Evolutionary conservation across 495 filamentous ascomycete genomes (phyloP).

Genomic region (Xylaria palmicola): DNA sequence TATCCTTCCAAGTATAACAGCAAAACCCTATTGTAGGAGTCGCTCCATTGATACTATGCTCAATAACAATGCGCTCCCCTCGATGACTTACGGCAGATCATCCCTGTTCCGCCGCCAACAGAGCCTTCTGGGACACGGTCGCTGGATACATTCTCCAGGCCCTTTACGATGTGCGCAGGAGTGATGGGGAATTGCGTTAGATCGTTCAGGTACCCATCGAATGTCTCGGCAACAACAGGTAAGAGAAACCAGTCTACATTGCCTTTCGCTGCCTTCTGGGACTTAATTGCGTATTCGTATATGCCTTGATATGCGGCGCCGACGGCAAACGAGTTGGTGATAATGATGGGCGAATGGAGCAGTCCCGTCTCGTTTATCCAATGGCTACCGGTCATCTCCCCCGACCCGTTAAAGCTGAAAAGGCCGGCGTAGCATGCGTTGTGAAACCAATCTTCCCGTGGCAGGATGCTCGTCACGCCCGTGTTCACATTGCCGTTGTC

Average conservation of each 20-base stretch:
- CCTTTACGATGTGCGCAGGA: slow-evolving; percentile 42
- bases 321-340: slow-evolving; percentile 52
- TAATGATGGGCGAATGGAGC: slow-evolving; percentile 48
- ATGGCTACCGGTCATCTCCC: slow-evolving; percentile 53
- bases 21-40: background rate
- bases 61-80: background rate
- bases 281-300: slow-evolving; percentile 46
- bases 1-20: background rate
- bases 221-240: slow-evolving; percentile 55
- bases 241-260: slow-evolving; percentile 47
- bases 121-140: slow-evolving; percentile 49
- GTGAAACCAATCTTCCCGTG: slow-evolving; percentile 47
- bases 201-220: slow-evolving; percentile 50
- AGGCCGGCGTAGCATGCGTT: slow-evolving; percentile 49
- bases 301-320: slow-evolving; percentile 49
- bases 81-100: slow-evolving; percentile 38
- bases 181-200: slow-evolving; percentile 41
- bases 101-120: slow-evolving; percentile 54
- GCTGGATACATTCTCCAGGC: slow-evolving; percentile 40
- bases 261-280: slow-evolving; percentile 33
- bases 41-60: background rate
- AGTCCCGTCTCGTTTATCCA: slow-evolving; percentile 55
- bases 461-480: slow-evolving; percentile 52
- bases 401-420: slow-evolving; percentile 55
- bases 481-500: slow-evolving; percentile 42